Evolutionary conservation across 2,329 filamentous ascomycete species (phyloP), one percentile per base, ranked within the genome.

Genomic region (Zasmidium citrigriseum): DNA sequence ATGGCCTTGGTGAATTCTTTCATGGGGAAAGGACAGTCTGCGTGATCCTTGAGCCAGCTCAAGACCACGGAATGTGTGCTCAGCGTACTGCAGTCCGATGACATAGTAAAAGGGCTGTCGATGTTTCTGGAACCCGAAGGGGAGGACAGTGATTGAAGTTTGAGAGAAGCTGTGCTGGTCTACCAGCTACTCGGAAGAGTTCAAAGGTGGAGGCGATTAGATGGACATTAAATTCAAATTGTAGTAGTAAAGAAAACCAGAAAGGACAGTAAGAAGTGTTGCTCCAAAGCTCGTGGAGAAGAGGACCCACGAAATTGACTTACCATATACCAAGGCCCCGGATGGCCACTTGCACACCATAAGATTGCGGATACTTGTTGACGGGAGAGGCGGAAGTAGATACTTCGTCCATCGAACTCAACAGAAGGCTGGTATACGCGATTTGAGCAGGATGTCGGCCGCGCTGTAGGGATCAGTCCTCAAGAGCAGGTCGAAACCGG

Each of bases 1-100:
- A 60, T 54, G 38, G 57, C 57, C 34, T 48, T 53, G 24, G 38
- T 54, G 29, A 60, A 50, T 4, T 48, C 57, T n/a, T 60, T 49
- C 45, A 53, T 60, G 5, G 57, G 50, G 23, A 60, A 51, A 12
- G 34, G 23, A 29, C 29, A 22, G 21, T 34, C 34, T 29, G 10
- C 12, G 12, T 50, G 49, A 7, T 46, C 54, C n/a, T 56, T 46
- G 22, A 56, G 46, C 57, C 57, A 60, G 24, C 29, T 9, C 18
- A 56, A 46, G 2, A 60, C 57, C 20, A 60, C 46, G 22, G 25
- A 34, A 52, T 60, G 56, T 25, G 57, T 45, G 25, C 57, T 60
- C 11, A 60, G 48, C 4, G 53, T 60, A 12, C 34, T 41, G 7
- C 12, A 10, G 4, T 41, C 34, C 4, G 34, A 41, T n/a, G 34